phyloP scores from a whole-genome alignment of 495 filamentous ascomycete genomes.

The Zalerion maritima region DNA sequence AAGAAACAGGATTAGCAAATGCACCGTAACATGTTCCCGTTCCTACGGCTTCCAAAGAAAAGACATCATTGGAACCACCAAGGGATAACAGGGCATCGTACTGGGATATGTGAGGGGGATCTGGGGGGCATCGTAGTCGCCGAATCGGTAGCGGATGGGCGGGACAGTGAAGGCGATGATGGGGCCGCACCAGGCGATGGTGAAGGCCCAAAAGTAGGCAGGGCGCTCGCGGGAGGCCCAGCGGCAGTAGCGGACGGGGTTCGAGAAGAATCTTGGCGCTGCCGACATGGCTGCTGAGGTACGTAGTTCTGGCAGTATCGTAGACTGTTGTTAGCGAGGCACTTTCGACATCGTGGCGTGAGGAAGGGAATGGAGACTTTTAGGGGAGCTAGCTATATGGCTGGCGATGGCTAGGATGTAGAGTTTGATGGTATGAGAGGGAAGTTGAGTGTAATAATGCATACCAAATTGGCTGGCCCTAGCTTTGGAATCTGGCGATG shows the following conservation, averaged over 20 bases:
- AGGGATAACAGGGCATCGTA: slow-evolving; percentile 30
- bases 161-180: slow-evolving; percentile 50
- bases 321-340: no score
- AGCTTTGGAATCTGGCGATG: no score
- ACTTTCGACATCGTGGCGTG: no score
- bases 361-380: no score
- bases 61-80: neutral
- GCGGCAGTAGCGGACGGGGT: slow-evolving; percentile 66
- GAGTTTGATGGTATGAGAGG: no score
- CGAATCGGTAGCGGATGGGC: slow-evolving; percentile 50
- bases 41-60: neutral
- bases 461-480: no score
- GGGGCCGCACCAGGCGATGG: slow-evolving; percentile 60
- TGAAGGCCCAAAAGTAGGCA: slow-evolving; percentile 69
- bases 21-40: neutral
- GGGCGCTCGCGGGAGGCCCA: slow-evolving; percentile 80
- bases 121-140: slow-evolving; percentile 50
- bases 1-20: slow-evolving; percentile 1
- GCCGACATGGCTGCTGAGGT: no score
- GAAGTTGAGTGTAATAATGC: no score
- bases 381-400: no score
- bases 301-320: no score
- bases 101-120: slow-evolving; percentile 86
- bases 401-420: no score
- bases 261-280: slow-evolving; percentile 63